Evolutionary conservation across 345 rosid genomes (phyloP), one percentile per base, ranked within the genome.

Genomic region (Trapa incisa): DNA sequence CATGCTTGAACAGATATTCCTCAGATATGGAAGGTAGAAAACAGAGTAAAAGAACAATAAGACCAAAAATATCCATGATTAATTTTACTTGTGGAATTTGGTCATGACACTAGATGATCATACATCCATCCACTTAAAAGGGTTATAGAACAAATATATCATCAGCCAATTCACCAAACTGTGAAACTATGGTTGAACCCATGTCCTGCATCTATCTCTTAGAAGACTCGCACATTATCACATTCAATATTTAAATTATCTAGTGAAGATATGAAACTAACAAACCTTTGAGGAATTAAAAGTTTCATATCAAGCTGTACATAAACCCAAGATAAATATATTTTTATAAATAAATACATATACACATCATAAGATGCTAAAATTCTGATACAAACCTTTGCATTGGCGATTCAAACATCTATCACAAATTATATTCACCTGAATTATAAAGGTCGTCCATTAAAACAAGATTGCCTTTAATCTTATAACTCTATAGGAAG

Each of bases 351-450:
- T 10, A 35, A 3, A 10, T 32, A 58, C 0, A 29, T n/a, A 57
- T 2, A 57, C 43, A n/a, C 57, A 1, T 52, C 29, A 22, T 52
- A 16, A 29, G 11, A 32, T 57, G 38, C 38, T 32, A 58, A 35
- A 33, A 29, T 32, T 58, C 33, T 32, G 63, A 58, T 8, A 61
- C 66, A 14, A 47, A 72, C 99, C 99, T 91, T 79, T 85, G 80
- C 97, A 91, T 54, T 77, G 82, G 72, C 86, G 84, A 80, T 81
- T 86, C 74, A 39, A 76, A 82, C 99, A 94, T 75, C 76, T 80
- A 61, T 97, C 97, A 16, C 99, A 94, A 68, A 85, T 68, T 69
- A 94, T 75, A 75, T 88, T 86, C 71, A 90, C 96, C 98, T 90
- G 85, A 76, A 76, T 73, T 60, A 35, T 47, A 69, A 54, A 48